A percentile compares a stretch with the other conserved stretches of the same genome.
These are phyloP conservation scores for Panus rudis DNA, from an alignment of 768 basidiomycete genomes.

Conservation along the genomic window DNA sequence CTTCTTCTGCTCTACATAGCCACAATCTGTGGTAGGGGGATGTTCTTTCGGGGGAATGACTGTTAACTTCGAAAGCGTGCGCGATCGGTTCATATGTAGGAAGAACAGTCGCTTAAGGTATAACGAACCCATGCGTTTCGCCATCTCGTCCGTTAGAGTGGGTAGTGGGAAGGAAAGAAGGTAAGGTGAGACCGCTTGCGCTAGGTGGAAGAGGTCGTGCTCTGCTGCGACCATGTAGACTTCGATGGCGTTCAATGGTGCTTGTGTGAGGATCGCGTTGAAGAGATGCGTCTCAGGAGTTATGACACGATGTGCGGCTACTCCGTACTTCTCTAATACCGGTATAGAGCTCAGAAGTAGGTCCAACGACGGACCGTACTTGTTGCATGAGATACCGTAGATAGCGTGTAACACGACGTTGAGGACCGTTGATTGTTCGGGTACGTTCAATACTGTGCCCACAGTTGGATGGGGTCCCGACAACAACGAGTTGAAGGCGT, in stretches of 20 bases:
- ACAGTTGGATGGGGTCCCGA: conserved; percentile 16
- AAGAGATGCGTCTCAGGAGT: conserved; percentile 23
- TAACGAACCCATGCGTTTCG: conserved; percentile 30
- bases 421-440: conserved; percentile 21
- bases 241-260: conserved; percentile 29
- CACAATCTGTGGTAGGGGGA: conserved; percentile 13
- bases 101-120: conserved; percentile 34
- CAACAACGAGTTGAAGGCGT: conserved; percentile 15
- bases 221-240: conserved; percentile 36
- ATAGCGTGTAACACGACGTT: conserved; percentile 28
- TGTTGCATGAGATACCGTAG: conserved; percentile 21
- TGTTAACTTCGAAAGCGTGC: conserved; percentile 25
- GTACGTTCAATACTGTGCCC: conserved; percentile 27
- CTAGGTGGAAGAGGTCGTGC: conserved; percentile 29
- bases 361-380: conserved; percentile 20
- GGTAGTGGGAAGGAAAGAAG: conserved; percentile 29
- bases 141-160: conserved; percentile 30
- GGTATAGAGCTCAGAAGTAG: conserved; percentile 16
- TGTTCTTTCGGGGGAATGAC: conserved; percentile 20
- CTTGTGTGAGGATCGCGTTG: conserved; percentile 26
- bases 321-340: conserved; percentile 21
- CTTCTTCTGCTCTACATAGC: conserved; percentile 15
- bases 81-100: conserved; percentile 30
- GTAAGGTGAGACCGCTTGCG: conserved; percentile 29
- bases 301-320: conserved; percentile 16